Conservation (phyloP, 371 early-diverging fungal genomes). For the Actinomortierella ambigua region DNA sequence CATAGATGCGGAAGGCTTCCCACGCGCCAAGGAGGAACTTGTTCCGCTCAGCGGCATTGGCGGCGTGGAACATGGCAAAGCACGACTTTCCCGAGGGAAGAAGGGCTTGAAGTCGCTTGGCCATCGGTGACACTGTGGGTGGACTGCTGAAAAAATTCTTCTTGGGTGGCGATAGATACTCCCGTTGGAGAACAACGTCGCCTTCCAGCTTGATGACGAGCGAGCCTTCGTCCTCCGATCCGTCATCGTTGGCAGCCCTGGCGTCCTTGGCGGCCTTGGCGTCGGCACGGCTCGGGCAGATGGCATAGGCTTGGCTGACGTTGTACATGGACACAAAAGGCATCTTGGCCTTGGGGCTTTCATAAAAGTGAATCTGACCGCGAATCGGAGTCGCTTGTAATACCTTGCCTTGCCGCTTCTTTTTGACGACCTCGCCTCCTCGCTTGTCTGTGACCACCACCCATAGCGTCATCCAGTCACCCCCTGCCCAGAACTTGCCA, state of each 20-base stretch:
- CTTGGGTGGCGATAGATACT: constrained; percentile 17
- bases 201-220: constrained; percentile 46
- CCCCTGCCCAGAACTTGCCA: constrained; percentile 41
- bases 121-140: constrained; percentile 16
- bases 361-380: constrained; percentile 59
- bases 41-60: constrained; percentile 30
- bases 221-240: constrained; percentile 45
- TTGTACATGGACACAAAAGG: constrained; percentile 56
- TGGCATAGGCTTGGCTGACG: constrained; percentile 69
- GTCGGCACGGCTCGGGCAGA: constrained; percentile 63
- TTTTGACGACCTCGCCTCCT: constrained; percentile 50
- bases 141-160: constrained; percentile 40
- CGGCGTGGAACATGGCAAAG: constrained; percentile 44
- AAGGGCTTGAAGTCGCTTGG: constrained; percentile 24
- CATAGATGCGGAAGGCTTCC: constrained; percentile 44
- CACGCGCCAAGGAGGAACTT: constrained; percentile 38
- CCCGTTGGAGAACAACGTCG: constrained; percentile 43
- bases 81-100: constrained; percentile 33
- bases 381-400: constrained; percentile 49
- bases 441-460: constrained; percentile 60
- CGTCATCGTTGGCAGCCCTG: constrained; percentile 43
- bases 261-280: constrained; percentile 32
- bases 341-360: constrained; percentile 58
- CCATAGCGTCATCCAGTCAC: constrained; percentile 64
- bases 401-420: constrained; percentile 62